A percentile compares a stretch with the other conserved stretches of the same genome.
Conservation (phyloP, 306 rosid species). For the Astragalus membranaceus region DNA sequence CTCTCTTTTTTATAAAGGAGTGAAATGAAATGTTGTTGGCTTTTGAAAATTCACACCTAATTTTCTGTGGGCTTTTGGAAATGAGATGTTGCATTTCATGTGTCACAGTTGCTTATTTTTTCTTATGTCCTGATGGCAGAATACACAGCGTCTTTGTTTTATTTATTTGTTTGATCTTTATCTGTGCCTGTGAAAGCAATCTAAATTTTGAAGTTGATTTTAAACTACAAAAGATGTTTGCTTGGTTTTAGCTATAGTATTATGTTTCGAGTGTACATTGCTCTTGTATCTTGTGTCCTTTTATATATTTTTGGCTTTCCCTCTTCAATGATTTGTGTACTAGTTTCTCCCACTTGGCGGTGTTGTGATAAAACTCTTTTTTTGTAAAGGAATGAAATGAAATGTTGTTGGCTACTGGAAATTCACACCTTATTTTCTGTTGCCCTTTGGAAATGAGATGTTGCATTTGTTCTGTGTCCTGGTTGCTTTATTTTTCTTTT, state of each 20-base stretch:
- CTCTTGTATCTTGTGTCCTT: neutral
- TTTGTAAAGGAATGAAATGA: neutral
- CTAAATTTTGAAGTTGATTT: neutral
- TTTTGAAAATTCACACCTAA: neutral
- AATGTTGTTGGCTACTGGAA: neutral
- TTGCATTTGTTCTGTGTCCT: slow-evolving; percentile 2
- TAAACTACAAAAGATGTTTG: neutral
- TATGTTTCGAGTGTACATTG: neutral
- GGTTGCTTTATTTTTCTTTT: neutral
- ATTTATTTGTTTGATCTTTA: neutral
- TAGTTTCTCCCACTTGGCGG: neutral
- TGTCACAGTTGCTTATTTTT: neutral
- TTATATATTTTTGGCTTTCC: neutral
- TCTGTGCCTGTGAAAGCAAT: neutral
- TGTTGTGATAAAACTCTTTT: neutral
- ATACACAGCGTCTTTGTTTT: neutral
- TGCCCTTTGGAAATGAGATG: neutral
- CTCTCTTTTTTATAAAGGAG: neutral
- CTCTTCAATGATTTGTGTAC: neutral
- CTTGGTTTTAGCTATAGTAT: neutral
- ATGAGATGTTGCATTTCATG: neutral
- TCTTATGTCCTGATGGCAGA: neutral
- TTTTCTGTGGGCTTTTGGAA: neutral
- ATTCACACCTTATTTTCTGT: neutral
- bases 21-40: neutral